Evolutionary conservation across 2,329 filamentous ascomycete species (phyloP).

Genomic region (Neofusicoccum laricinum): DNA sequence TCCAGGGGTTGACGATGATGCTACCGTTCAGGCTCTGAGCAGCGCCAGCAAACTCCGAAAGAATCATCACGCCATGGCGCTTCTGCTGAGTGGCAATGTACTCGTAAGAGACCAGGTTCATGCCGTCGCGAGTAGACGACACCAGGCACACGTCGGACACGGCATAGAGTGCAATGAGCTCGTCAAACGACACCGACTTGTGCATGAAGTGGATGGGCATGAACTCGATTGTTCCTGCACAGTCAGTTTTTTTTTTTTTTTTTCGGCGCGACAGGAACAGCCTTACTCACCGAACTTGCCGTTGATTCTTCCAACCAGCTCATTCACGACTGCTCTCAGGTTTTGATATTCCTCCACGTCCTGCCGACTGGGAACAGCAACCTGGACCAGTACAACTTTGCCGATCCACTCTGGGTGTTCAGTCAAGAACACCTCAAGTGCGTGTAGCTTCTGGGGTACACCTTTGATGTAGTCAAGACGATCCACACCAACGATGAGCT

Average conservation of each 20-base stretch:
- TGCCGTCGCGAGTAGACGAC: constrained; percentile 93
- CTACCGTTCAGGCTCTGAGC: constrained; percentile 92
- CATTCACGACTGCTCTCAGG: constrained; percentile 89
- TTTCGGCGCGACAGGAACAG: neutral
- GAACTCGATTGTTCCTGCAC: constrained; percentile 81
- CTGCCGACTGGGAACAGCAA: constrained; percentile 89
- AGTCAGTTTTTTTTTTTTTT: neutral
- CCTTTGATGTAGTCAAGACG: constrained; percentile 98
- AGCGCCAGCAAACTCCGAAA: constrained; percentile 94
- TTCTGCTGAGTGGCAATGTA: constrained; percentile 94
- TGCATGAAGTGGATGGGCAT: constrained; percentile 99
- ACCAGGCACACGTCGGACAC: constrained; percentile 91
- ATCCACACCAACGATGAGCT: constrained; percentile 95
- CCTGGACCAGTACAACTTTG: constrained; percentile 93
- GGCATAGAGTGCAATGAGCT: constrained; percentile 89
- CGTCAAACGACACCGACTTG: constrained; percentile 91
- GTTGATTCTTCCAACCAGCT: constrained; percentile 94
- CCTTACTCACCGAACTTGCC: constrained; percentile 70
- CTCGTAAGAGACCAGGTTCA: constrained; percentile 98
- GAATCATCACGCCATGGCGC: constrained; percentile 87
- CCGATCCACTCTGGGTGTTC: constrained; percentile 98
- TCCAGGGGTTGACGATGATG: constrained; percentile 97
- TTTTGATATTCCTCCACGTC: constrained; percentile 99
- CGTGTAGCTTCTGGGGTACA: constrained; percentile 94
- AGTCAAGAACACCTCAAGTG: constrained; percentile 92